Base-by-base conservation (phyloP, 148 eudicot genomes). In the Spergularia bocconei region DNA sequence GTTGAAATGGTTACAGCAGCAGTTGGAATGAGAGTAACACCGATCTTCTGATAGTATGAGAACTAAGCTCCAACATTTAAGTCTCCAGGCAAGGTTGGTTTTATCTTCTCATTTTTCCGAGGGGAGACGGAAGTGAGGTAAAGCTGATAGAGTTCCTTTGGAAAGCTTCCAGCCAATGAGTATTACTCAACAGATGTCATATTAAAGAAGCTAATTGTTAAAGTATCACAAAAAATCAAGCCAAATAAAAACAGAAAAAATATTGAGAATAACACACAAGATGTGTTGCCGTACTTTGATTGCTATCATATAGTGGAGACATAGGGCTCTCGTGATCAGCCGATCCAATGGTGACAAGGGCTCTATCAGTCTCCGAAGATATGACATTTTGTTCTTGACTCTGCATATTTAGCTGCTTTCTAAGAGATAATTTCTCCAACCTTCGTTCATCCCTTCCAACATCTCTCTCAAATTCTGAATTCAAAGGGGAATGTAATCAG, bases 361-460 rank as follows among this genome's bases (percentile, higher is more conserved):
- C 77, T 59, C 76, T 82, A 41, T 84, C 87, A 53, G 74, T 77
- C 9, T 52, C 75, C 11, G 87, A 70, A 76, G 81, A 51, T 54
- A 73, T 70, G 78, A 67, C 38, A 36, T 72, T 63, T 50, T 88
- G 88, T 70, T 88, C 92, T 82, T 88, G 92, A 84, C 90, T 86
- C 82, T 86, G 91, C 79, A 90, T 74, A 80, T 87, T 92, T 78
- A 92, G 81, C 80, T 92, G 98, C 81, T 88, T 91, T 87, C 92
- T 87, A 77, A 84, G 62, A 73, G 97, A 92, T 66, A 95, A 73
- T 74, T 92, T 95, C 86, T 92, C 99, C 69, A 83, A 63, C 85
- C 93, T 85, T 66, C 84, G 81, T 52, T 82, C 91, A 41, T 89
- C 96, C 77, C 92, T 84, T 39, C 84, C 90, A 55, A 70, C 77